Evolutionary conservation across 805 yeast genomes (phyloP).

Genomic region (Hanseniaspora lachancei): DNA sequence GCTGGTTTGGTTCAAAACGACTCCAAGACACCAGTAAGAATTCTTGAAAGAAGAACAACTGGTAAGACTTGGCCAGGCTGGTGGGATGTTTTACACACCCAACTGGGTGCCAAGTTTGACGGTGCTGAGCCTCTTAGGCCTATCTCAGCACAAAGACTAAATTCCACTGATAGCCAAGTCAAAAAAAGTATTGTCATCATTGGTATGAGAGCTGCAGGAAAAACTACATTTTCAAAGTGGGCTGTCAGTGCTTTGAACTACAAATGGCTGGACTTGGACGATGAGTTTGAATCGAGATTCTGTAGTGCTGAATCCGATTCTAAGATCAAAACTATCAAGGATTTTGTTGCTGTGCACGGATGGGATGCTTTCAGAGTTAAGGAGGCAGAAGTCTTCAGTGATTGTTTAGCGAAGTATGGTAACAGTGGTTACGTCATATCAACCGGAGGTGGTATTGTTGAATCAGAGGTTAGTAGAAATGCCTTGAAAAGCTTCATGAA

Average conservation of each 20-base stretch:
- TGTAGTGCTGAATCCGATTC: conserved; percentile 21
- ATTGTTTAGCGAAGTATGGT: conserved; percentile 29
- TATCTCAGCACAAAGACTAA: conserved; percentile 8
- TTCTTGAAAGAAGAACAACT: conserved; percentile 81
- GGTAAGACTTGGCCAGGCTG: conserved; percentile 99
- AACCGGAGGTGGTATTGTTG: conserved; percentile 95
- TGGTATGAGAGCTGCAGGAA: conserved; percentile 98
- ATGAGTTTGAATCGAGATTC: conserved; percentile 44
- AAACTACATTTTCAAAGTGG: conserved; percentile 73
- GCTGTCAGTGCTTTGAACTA: conserved; percentile 58
- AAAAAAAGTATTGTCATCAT: conserved; percentile 52
- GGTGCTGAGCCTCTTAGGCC: conserved; percentile 48
- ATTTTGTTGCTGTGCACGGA: conserved; percentile 49
- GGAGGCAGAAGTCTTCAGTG: conserved; percentile 48
- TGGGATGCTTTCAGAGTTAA: conserved; percentile 77
- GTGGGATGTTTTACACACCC: conserved; percentile 85
- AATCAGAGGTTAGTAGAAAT: conserved; percentile 52
- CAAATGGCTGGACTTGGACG: conserved; percentile 62
- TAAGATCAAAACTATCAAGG: conserved; percentile 36
- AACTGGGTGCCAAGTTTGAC: conserved; percentile 49
- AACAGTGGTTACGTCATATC: conserved; percentile 56
- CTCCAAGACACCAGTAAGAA: conserved; percentile 42
- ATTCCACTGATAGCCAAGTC: conserved; percentile 9
- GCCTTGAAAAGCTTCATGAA: conserved; percentile 40
- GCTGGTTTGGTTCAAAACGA: conserved; percentile 47